Evolutionary conservation across 2,329 filamentous ascomycete genomes (phyloP).

Genomic region (Fusarium virguliforme): DNA sequence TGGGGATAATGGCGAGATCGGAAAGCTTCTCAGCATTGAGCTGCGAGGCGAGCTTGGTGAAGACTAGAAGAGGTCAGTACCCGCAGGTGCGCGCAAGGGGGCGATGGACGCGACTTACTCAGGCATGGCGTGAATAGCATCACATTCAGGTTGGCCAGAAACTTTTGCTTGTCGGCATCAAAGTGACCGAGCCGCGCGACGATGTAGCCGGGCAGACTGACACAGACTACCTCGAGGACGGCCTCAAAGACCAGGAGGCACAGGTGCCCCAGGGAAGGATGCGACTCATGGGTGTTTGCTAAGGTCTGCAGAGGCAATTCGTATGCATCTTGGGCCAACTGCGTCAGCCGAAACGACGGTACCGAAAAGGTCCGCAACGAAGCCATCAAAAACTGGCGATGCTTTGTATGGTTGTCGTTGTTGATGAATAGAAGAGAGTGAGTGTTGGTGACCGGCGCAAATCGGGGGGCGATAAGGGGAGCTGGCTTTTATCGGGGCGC

Average conservation of each 20-base stretch:
- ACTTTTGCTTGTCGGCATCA: conserved; percentile 95
- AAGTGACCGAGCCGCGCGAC: conserved; percentile 93
- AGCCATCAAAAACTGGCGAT: conserved; percentile 54
- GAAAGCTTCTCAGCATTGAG: conserved; percentile 90
- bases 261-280: conserved; percentile 79
- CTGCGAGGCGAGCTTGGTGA: conserved; percentile 96
- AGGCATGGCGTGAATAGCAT: conserved; percentile 97
- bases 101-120: conserved; percentile 67
- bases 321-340: conserved; percentile 58
- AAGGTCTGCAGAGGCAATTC: conserved; percentile 62
- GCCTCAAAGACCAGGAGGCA: conserved; percentile 92
- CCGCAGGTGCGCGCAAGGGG: background rate
- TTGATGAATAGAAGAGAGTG: conserved; percentile 9
- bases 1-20: conserved; percentile 93
- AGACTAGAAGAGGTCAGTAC: conserved; percentile 72
- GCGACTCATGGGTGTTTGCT: conserved; percentile 64
- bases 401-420: conserved; percentile 19
- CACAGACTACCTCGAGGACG: conserved; percentile 94
- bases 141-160: conserved; percentile 96
- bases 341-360: conserved; percentile 64
- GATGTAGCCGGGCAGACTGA: conserved; percentile 94
- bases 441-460: conserved; percentile 29
- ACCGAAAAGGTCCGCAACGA: conserved; percentile 58
- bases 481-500: conserved; percentile 31
- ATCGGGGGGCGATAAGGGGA: conserved; percentile 27